Conservation (phyloP, 306 rosid genomes). For the Vicia sativa region DNA sequence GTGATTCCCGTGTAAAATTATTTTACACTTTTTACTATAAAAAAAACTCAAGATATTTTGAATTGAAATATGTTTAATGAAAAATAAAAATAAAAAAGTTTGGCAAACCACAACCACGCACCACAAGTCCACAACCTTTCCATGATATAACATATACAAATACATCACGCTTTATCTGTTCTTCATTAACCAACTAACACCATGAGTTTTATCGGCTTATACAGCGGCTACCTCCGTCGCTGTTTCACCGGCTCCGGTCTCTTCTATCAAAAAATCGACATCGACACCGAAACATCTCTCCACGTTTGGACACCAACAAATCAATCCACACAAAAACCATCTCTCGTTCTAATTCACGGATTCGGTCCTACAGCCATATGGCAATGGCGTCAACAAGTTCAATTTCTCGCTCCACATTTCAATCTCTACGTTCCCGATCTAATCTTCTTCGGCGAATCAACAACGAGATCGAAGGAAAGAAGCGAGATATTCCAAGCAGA, state of each 20-base stretch:
- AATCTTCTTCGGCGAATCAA: slow-evolving; percentile 77
- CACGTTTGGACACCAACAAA: slow-evolving; percentile 70
- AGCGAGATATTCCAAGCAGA: slow-evolving; percentile 72
- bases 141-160: too few species aligned
- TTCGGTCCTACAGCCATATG: slow-evolving; percentile 76
- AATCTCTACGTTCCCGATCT: slow-evolving; percentile 82
- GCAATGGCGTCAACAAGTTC: slow-evolving; percentile 91
- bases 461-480: slow-evolving; percentile 55
- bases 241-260: slow-evolving; percentile 73
- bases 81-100: too few species aligned
- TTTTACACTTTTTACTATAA: too few species aligned
- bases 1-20: too few species aligned
- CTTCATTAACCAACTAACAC: neutral
- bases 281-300: slow-evolving; percentile 63
- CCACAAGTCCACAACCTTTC: too few species aligned
- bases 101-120: too few species aligned
- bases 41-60: too few species aligned
- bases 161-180: neutral
- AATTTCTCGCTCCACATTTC: slow-evolving; percentile 58
- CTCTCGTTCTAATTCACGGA: slow-evolving; percentile 74
- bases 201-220: slow-evolving; percentile 61
- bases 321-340: slow-evolving; percentile 37
- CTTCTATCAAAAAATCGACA: slow-evolving; percentile 39
- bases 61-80: too few species aligned
- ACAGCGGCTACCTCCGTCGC: slow-evolving; percentile 67